Evolutionary conservation across 2,329 filamentous ascomycete genomes (phyloP).

Genomic region (Lojkania enalia): DNA sequence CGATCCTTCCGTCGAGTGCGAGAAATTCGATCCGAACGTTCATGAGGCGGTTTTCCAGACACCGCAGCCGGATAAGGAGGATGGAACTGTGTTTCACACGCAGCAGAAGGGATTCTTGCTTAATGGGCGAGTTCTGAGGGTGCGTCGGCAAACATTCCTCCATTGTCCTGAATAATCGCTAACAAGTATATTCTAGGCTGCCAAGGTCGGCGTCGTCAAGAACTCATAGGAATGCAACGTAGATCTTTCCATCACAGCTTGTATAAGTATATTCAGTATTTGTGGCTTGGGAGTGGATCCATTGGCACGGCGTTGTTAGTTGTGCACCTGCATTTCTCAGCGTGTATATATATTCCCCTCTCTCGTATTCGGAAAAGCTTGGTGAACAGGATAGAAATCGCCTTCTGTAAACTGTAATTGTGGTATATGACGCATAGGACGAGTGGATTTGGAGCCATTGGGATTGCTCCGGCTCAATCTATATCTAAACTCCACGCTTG

Average conservation of each 20-base stretch:
- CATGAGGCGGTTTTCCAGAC: constrained; percentile 97
- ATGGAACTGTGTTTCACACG: constrained; percentile 86
- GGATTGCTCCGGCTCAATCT: too few relatives aligned
- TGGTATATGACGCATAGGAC: too few relatives aligned
- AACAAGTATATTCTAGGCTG: constrained; percentile 54
- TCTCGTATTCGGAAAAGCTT: constrained; percentile 25
- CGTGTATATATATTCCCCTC: constrained; percentile 38
- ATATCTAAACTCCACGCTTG: too few relatives aligned
- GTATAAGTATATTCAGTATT: not conserved
- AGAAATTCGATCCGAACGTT: constrained; percentile 94
- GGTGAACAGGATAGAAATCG: constrained; percentile 7
- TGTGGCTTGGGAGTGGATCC: constrained; percentile 25
- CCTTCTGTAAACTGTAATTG: constrained; percentile 26
- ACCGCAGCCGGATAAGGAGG: constrained; percentile 82
- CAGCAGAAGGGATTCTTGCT: constrained; percentile 96
- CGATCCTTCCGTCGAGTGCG: constrained; percentile 69
- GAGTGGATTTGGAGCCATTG: too few relatives aligned
- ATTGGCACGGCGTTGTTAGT: constrained; percentile 23
- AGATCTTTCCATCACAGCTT: not conserved
- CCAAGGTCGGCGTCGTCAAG: constrained; percentile 96
- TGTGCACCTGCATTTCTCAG: constrained; percentile 10
- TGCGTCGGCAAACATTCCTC: constrained; percentile 37
- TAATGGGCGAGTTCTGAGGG: constrained; percentile 83
- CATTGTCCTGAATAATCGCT: constrained; percentile 25
- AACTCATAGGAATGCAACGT: constrained; percentile 57